Base-by-base conservation (phyloP, 1,284 basidiomycete genomes). In the Tylopilus orsonianus region DNA sequence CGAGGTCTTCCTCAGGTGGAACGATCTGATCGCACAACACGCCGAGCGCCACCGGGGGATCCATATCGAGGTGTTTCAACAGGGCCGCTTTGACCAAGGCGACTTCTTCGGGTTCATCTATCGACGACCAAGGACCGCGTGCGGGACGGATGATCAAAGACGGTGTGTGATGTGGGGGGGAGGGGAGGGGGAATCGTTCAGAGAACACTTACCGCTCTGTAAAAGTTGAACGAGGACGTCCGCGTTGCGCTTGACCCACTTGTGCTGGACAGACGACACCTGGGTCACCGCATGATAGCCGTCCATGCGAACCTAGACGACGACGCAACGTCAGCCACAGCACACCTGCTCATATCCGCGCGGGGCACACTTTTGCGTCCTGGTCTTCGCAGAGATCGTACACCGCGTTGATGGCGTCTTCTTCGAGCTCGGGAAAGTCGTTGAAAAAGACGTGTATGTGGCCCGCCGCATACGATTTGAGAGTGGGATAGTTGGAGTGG, bases 331-430 rank as follows among this genome's bases (percentile, higher is more conserved):
- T 62, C 48, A 55, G 50, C 18, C 20, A 47, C 38, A 46, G 19
- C 5, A 48, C 39, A 9, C 8, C 34, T 22, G 27, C 41, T 41
- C 23, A 44, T 40, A 43, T 22, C 27, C 23, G 34, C 18, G 14
- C 30, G 20, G 18, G 38, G 57, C 70, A 53, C 57, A 83, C 84
- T 56, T 71, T 69, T n/a, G 74, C 59, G 41, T 75, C 74, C 40
- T 77, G 76, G 68, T 88, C 85, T 63, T 87, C 85, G 59, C 85
- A 87, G 1, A 88, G 67, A 65, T 87, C 85, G 57, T 87, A 88
- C 19, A 87, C 75, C 18, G 83, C 80, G 55, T 87, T 83, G 58
- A 87, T 85, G 5, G 82, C 82, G 23, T 78, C 78, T 56, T 88
- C 86, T 62, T 86, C 83, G 14, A 84, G 68, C 38, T 85, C 83